Base-by-base conservation (phyloP, 805 yeast species). In the Yamadazyma phyllophila region DNA sequence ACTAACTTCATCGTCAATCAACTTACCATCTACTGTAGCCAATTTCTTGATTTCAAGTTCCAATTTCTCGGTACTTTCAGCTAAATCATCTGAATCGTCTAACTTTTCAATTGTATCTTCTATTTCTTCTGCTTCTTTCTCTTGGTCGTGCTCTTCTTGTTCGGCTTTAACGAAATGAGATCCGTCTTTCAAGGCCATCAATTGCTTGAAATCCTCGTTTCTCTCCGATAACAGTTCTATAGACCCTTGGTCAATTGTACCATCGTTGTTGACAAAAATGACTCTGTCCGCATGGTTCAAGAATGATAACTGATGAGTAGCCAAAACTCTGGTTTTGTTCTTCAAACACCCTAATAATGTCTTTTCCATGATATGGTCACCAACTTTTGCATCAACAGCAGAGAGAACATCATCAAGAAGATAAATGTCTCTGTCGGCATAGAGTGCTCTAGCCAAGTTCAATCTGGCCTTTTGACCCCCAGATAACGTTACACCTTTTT, bases 391-490 rank as follows among this genome's bases (percentile, higher is more conserved):
- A 56, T 66, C 71, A 26, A 66, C 71, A 3, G 71, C 71, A 34
- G 64, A 57, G 35, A 65, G 55, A 9, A 65, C 70, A 50, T 65
- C 71, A 52, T 64, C 69, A 45, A 63, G 41, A 11, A 66, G 53
- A 32, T 62, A 54, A 16, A 63, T 61, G 39, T 65, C 69, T 27
- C 45, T 54, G 38, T 61, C 50, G 4, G 64, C 59, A 51, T 65
- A 65, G 11, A 66, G 63, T 7, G 69, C 66, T 45, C 71, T 53
- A 2, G 70, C 69, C 33, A 66, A 56, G 45, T 59, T 62, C 42
- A 65, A 52, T 48, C 70, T 50, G 1, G 71, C 67, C 48, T 65
- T 65, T 50, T 66, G 71, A 26, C 71, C 71, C 13, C 71, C 71
- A 24, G 69, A 63, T 42, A 66, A 58, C 0, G 69, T 66, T 17